Percentiles rank a stretch among this genome's conserved stretches.
Evolutionary conservation across 441 rosid species (phyloP).

Genomic region (Macaranga tanarius): DNA sequence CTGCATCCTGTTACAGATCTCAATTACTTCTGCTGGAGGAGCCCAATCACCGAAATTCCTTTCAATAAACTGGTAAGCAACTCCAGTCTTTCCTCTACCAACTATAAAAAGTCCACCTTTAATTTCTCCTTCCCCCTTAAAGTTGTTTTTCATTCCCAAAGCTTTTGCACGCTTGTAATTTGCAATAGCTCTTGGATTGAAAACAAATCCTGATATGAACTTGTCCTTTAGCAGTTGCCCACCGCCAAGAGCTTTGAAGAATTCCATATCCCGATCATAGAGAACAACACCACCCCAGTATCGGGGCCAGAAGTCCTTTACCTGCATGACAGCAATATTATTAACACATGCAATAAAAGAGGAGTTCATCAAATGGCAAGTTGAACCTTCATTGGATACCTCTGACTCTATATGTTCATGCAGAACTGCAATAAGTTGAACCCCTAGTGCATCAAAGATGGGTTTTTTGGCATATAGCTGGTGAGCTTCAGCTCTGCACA

Average conservation of each 20-base stretch:
- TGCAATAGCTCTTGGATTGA: slow-evolving; percentile 65
- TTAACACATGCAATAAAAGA: slow-evolving; percentile 14
- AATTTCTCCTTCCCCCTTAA: slow-evolving; percentile 67
- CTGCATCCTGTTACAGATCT: slow-evolving; percentile 56
- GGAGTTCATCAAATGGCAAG: slow-evolving; percentile 12
- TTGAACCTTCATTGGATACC: slow-evolving; percentile 30
- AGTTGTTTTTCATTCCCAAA: slow-evolving; percentile 44
- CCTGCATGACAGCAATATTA: slow-evolving; percentile 30
- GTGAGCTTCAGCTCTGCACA: slow-evolving; percentile 80
- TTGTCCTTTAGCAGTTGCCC: slow-evolving; percentile 64
- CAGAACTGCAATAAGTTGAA: slow-evolving; percentile 61
- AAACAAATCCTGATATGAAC: slow-evolving; percentile 64
- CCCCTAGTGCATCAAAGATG: slow-evolving; percentile 59
- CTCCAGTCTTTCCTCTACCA: slow-evolving; percentile 49
- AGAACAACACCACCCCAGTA: slow-evolving; percentile 67
- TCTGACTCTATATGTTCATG: slow-evolving; percentile 66
- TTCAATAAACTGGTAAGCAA: slow-evolving; percentile 66
- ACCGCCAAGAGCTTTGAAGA: slow-evolving; percentile 70
- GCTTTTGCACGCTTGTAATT: slow-evolving; percentile 68
- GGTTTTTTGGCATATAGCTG: slow-evolving; percentile 60
- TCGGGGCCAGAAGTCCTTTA: slow-evolving; percentile 68
- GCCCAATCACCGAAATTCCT: slow-evolving; percentile 75
- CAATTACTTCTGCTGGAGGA: slow-evolving; percentile 52
- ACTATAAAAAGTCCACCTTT: slow-evolving; percentile 65
- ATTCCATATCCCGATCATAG: slow-evolving; percentile 50